Evolutionary conservation across 2,329 filamentous ascomycete species (phyloP), one percentile per base, ranked within the genome.

Genomic region (Calonectria henricotiae): DNA sequence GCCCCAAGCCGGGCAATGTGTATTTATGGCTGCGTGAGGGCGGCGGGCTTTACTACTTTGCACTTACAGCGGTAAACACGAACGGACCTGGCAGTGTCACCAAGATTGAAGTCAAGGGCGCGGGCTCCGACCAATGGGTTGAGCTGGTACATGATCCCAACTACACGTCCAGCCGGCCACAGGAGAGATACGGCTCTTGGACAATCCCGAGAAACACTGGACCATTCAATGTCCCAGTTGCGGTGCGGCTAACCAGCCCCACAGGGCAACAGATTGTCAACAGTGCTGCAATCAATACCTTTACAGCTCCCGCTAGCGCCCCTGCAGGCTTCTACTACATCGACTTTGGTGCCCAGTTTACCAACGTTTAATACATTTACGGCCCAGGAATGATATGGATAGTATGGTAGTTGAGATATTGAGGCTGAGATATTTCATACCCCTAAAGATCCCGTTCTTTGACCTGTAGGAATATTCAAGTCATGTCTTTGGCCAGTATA

Each of bases 261-360:
- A 65, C 62, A 3, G 47, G 47, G 13, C 62, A 65, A 43, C 62
- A 65, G 30, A 65, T 65, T 15, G 62, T 58, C 17, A 65, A 65
- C 27, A 65, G 9, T 58, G 62, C 62, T 58, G 62, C 62, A 6
- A 65, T 65, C 17, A 46, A 58, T 11, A 65, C 11, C 9, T 65
- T 65, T 58, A 65, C 62, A 27, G 49, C 62, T 23, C 62, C 62
- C 1, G 12, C 49, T 2, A 58, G 37, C 39, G 49, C 62, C 30
- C 62, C 62, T 39, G 49, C 62, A 4, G 62, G 62, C 1, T 65
- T 65, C n/a, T 65, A 65, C 13, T 65, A 65, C 17, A 58, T 65
- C 9, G 62, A 65, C n/a, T 65, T 65, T n/a, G 62, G 62, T 47
- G 62, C 62, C 6, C 62, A 65, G 62, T 65, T 65, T 58, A 65